Evolutionary conservation across 2,329 filamentous ascomycete genomes (phyloP).

Genomic region (Colletotrichum sp.): DNA sequence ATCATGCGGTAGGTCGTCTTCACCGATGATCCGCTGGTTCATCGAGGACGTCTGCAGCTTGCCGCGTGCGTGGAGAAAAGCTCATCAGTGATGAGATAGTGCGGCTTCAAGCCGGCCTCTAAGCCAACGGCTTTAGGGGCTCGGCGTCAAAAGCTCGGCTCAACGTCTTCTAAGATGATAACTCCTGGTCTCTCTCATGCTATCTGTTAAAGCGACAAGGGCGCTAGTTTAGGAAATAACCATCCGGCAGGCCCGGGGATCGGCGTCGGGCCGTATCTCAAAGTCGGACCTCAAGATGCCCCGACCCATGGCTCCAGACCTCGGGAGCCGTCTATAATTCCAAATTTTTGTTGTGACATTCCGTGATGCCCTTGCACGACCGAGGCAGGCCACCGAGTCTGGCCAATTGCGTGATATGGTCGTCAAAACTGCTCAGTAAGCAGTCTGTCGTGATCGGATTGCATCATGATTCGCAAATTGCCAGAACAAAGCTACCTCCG

Average conservation of each 20-base stretch:
- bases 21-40: background rate
- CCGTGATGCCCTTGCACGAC: background rate
- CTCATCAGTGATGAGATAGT: background rate
- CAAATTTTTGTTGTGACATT: background rate
- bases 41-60: background rate
- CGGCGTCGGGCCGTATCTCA: background rate
- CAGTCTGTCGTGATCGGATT: conserved; percentile 5
- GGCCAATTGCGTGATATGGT: background rate
- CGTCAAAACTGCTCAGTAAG: conserved; percentile 1
- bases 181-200: background rate
- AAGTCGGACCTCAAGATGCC: background rate
- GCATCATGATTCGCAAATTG: conserved; percentile 12
- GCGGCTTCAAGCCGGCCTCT: background rate
- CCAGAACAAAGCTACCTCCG: background rate
- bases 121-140: background rate
- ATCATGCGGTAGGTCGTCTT: background rate
- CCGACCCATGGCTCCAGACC: background rate
- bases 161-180: background rate
- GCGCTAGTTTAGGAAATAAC: background rate
- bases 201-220: background rate
- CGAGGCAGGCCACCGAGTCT: background rate
- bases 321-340: background rate
- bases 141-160: background rate
- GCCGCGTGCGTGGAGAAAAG: background rate
- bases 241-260: background rate